Evolutionary conservation across 2,329 filamentous ascomycete species (phyloP), one percentile per base, ranked within the genome.

Genomic region (Pezicula carpinea): DNA sequence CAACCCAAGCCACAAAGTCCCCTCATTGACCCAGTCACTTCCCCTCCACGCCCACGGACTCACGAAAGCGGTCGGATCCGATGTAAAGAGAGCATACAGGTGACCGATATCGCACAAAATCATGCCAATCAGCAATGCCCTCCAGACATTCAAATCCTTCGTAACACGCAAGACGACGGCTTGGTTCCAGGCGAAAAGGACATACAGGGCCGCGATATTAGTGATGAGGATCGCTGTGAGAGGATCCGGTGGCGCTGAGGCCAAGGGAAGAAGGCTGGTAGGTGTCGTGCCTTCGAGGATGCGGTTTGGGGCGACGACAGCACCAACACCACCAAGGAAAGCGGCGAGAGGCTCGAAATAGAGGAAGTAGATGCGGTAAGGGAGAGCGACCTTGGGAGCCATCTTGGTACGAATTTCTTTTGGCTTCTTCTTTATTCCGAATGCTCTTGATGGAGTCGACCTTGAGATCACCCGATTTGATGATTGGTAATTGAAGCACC

Each of bases 21-120:
- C 49, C 47, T 69, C 56, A 13, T 68, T 67, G 29, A 69, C 53
- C 59, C 60, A 65, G 48, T 71, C 69, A 53, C 66, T 61, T 2
- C 43, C 36, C 44, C 47, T 22, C 5, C 63, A 52, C 22, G 55
- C 53, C 11, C 59, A 40, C 21, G 62, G 55, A 13, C 52, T 52
- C 15, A 51, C 53, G 4, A 59, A 53, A 3, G 62, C 65, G 53
- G 68, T 58, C 23, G 61, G 57, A 47, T 54, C 34, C 15, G 34
- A 17, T 4, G 4, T 17, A 21, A 38, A 67, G 4, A 58, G 57
- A 5, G 64, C 67, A 54, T 63, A 61, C 22, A 65, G 31, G 54
- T 67, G 64, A 1, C 62, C 49, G 29, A 58, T 21, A 56, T 65
- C 62, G 32, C 52, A 53, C 15, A 59, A 17, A 38, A 60, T 23